Percentiles rank a stretch among this genome's conserved stretches.
Evolutionary conservation across 2,329 filamentous ascomycete genomes (phyloP).

Genomic region (Diaporthe sp.): DNA sequence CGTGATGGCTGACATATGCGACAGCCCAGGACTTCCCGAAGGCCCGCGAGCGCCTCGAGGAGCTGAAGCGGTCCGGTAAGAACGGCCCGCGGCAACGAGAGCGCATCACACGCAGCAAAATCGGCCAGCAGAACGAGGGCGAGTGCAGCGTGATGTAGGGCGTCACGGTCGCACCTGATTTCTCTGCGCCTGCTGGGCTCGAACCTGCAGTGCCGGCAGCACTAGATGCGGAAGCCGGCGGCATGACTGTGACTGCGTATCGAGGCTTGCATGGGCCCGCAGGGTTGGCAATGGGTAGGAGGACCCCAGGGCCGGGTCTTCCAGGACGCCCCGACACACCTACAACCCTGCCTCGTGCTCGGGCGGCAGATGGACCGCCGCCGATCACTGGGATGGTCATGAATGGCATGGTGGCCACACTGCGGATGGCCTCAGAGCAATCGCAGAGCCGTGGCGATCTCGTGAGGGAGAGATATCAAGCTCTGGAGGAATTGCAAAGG

Average conservation of each 20-base stretch:
- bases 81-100: constrained; percentile 79
- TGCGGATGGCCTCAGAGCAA: neutral
- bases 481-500: constrained; percentile 28
- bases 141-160: constrained; percentile 85
- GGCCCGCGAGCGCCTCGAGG: constrained; percentile 90
- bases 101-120: constrained; percentile 82
- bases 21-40: constrained; percentile 94
- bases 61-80: constrained; percentile 83
- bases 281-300: neutral
- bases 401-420: neutral
- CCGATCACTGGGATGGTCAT: neutral
- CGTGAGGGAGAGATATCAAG: constrained; percentile 32
- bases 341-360: neutral
- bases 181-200: neutral
- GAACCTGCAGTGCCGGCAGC: constrained; percentile 11
- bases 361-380: constrained; percentile 6
- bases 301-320: constrained; percentile 19
- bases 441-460: constrained; percentile 25
- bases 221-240: constrained; percentile 1
- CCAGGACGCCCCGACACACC: constrained; percentile 25
- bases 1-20: constrained; percentile 41
- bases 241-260: constrained; percentile 7
- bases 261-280: constrained; percentile 18
- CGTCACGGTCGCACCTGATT: constrained; percentile 27
- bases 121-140: constrained; percentile 86